Evolutionary conservation across 2,329 filamentous ascomycete genomes (phyloP).

Genomic region (Ophiostoma piceae): DNA sequence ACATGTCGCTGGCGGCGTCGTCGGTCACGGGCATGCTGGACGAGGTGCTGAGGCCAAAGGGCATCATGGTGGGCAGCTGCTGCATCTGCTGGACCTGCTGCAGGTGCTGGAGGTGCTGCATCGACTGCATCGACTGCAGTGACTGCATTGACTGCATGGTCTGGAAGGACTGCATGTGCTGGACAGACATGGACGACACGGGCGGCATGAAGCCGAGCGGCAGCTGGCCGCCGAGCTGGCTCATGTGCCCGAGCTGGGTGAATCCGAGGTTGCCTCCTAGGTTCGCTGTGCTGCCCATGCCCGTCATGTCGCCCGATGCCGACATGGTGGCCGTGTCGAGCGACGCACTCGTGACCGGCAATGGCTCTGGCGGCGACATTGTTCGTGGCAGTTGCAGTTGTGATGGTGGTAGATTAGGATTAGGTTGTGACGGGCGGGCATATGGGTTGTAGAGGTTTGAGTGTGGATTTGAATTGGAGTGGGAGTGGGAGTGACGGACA

Average conservation of each 20-base stretch:
- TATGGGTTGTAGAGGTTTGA: background rate
- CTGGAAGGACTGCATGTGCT: background rate
- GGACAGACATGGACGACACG: background rate
- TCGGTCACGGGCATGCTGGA: background rate
- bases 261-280: background rate
- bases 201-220: background rate
- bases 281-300: background rate
- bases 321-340: background rate
- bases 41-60: background rate
- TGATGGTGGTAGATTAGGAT: background rate
- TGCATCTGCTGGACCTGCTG: constrained; percentile 1
- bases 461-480: background rate
- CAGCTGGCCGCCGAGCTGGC: background rate
- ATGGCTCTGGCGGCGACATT: background rate
- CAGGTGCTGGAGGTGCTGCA: background rate
- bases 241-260: background rate
- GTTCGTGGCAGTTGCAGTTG: background rate
- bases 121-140: background rate
- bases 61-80: constrained; percentile 7
- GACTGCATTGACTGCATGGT: background rate
- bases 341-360: background rate
- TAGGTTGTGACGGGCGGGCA: background rate
- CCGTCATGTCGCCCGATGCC: background rate
- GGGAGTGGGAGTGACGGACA: background rate
- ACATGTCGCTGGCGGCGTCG: constrained; percentile 1